A percentile compares a stretch with the other conserved stretches of the same genome.
Evolutionary conservation across 2,329 filamentous ascomycete genomes (phyloP).

Genomic region (Berkeleyomyces rouxiae): DNA sequence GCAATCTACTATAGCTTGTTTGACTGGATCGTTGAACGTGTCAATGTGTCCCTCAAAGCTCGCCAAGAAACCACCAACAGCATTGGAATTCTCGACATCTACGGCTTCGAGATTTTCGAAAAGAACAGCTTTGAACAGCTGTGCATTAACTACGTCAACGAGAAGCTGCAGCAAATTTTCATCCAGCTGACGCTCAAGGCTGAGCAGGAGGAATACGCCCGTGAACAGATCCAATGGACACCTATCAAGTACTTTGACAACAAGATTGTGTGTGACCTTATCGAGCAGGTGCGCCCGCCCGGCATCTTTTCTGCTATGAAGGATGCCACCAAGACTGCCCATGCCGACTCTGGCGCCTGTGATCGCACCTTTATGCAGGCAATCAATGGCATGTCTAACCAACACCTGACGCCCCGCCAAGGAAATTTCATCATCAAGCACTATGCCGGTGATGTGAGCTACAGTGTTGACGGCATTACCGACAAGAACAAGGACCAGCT

Average conservation of each 20-base stretch:
- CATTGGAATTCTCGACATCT: slow-evolving; percentile 96
- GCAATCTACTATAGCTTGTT: slow-evolving; percentile 97
- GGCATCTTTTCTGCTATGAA: slow-evolving; percentile 93
- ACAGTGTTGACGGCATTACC: slow-evolving; percentile 89
- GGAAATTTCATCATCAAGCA: slow-evolving; percentile 98
- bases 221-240: slow-evolving; percentile 95
- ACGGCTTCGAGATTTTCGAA: slow-evolving; percentile 98
- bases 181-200: slow-evolving; percentile 93
- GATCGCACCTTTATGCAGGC: slow-evolving; percentile 92
- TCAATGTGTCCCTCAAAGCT: slow-evolving; percentile 76
- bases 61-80: slow-evolving; percentile 61
- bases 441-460: slow-evolving; percentile 92
- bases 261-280: slow-evolving; percentile 94
- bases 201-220: slow-evolving; percentile 91
- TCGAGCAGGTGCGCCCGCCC: slow-evolving; percentile 77
- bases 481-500: slow-evolving; percentile 99
- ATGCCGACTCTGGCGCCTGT: slow-evolving; percentile 84
- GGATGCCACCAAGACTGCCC: slow-evolving; percentile 94
- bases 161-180: slow-evolving; percentile 98
- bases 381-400: slow-evolving; percentile 78
- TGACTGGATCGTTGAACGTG: slow-evolving; percentile 90
- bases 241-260: slow-evolving; percentile 99
- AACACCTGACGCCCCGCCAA: slow-evolving; percentile 80
- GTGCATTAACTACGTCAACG: slow-evolving; percentile 99
- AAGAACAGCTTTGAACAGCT: slow-evolving; percentile 98